Conservation (phyloP, 78 protist genomes). For the Dictyostelium purpureum region DNA sequence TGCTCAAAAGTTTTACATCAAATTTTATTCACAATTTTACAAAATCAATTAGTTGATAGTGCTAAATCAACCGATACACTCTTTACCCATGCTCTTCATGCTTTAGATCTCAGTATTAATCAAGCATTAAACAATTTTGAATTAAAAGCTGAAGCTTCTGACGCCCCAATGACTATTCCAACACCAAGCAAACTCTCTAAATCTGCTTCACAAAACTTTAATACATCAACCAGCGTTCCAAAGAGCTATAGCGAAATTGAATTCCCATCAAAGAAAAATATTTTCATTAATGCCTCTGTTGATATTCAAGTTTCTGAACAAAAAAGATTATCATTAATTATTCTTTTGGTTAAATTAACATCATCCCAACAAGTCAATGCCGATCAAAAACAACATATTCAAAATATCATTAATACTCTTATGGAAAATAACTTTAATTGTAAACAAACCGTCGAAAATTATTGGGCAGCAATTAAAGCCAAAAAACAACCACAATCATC, state of each 20-base stretch:
- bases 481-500: slow-evolving; percentile 53
- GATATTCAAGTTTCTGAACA: slow-evolving; percentile 24
- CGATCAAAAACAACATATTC: slow-evolving; percentile 61
- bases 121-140: not conserved
- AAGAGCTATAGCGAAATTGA: not conserved
- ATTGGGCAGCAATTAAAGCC: slow-evolving; percentile 65
- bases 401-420: slow-evolving; percentile 43
- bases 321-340: slow-evolving; percentile 50
- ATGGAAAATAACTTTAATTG: slow-evolving; percentile 32
- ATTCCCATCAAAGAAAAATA: slow-evolving; percentile 29
- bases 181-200: slow-evolving; percentile 25
- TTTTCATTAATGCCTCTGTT: slow-evolving; percentile 36
- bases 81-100: slow-evolving; percentile 37
- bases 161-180: not conserved
- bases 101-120: slow-evolving; percentile 39
- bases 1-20: slow-evolving; percentile 44
- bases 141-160: not conserved
- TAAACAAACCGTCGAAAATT: slow-evolving; percentile 50
- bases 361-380: not conserved
- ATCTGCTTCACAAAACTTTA: not conserved
- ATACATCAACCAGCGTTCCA: not conserved
- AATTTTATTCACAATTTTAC: slow-evolving; percentile 26
- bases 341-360: slow-evolving; percentile 46
- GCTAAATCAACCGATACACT: slow-evolving; percentile 33
- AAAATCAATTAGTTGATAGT: slow-evolving; percentile 33